Conservation (phyloP, 1,284 basidiomycete species). For the Quambalaria eucalypti region DNA sequence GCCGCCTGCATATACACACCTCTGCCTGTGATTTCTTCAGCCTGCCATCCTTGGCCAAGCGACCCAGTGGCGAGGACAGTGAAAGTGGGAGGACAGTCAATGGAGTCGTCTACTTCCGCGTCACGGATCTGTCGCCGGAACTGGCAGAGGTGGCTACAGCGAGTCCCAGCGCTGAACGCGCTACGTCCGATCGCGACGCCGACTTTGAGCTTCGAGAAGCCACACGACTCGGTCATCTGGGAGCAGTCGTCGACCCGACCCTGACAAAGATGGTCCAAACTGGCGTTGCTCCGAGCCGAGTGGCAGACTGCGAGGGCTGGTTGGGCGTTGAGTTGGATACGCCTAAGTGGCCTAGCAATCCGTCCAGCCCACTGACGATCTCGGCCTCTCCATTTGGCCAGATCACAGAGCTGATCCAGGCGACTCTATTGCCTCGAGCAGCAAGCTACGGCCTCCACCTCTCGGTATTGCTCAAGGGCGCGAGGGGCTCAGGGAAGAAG, state of each 20-base stretch:
- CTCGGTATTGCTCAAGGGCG: constrained; percentile 62
- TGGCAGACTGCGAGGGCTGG: constrained; percentile 60
- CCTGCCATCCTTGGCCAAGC: background rate
- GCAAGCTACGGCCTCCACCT: constrained; percentile 33
- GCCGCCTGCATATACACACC: background rate
- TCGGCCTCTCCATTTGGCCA: constrained; percentile 2
- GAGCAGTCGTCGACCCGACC: constrained; percentile 71
- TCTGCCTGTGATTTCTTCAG: background rate
- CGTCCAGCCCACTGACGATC: constrained; percentile 13
- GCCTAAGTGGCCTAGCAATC: constrained; percentile 36
- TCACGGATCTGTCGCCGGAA: constrained; percentile 68
- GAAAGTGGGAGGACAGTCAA: no score
- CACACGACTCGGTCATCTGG: constrained; percentile 58
- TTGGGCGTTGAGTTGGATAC: constrained; percentile 50
- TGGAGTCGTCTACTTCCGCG: constrained; percentile 62
- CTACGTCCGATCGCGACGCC: no score
- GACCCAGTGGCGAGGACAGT: no score
- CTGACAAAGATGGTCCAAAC: constrained; percentile 68
- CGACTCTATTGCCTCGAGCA: constrained; percentile 29
- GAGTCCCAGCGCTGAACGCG: no score
- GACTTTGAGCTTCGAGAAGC: constrained; percentile 17
- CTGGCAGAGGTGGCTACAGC: constrained; percentile 49
- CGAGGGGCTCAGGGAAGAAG: constrained; percentile 66
- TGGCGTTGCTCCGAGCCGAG: constrained; percentile 63
- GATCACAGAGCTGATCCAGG: constrained; percentile 22